phyloP scores from a whole-genome alignment of 192 early-diverging fungal species.

The Entomortierella parvispora region DNA sequence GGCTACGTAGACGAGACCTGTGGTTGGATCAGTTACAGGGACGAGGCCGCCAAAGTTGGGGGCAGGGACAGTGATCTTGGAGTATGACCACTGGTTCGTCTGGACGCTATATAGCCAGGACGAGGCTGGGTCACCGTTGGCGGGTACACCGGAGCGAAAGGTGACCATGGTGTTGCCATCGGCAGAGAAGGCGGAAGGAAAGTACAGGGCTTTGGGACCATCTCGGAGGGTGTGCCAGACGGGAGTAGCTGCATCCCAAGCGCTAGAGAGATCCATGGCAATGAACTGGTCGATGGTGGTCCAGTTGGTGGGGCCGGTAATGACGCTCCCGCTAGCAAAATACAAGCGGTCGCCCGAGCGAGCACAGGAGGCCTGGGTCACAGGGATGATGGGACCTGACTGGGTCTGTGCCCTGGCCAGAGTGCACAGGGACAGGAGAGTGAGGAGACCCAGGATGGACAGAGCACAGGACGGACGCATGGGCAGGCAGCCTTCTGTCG shows the following conservation, averaged over 20 bases:
- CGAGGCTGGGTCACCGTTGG: not conserved
- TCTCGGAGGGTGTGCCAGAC: not conserved
- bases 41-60: not conserved
- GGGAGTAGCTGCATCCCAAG: not conserved
- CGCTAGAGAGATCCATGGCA: not conserved
- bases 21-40: not conserved
- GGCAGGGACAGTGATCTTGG: not conserved
- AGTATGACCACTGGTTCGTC: not conserved
- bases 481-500: too few species aligned
- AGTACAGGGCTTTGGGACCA: not conserved
- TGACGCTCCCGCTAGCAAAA: too few species aligned
- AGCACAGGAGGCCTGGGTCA: too few species aligned
- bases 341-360: too few species aligned
- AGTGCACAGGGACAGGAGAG: too few species aligned
- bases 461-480: too few species aligned
- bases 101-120: not conserved
- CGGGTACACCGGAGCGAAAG: not conserved
- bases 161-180: not conserved
- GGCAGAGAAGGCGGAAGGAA: not conserved
- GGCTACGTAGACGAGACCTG: not conserved
- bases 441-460: too few species aligned
- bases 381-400: too few species aligned
- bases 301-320: too few species aligned
- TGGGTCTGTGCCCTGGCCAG: too few species aligned
- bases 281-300: constrained; percentile 3